Evolutionary conservation across 768 basidiomycete genomes (phyloP).

Genomic region (Mycena latifolia): DNA sequence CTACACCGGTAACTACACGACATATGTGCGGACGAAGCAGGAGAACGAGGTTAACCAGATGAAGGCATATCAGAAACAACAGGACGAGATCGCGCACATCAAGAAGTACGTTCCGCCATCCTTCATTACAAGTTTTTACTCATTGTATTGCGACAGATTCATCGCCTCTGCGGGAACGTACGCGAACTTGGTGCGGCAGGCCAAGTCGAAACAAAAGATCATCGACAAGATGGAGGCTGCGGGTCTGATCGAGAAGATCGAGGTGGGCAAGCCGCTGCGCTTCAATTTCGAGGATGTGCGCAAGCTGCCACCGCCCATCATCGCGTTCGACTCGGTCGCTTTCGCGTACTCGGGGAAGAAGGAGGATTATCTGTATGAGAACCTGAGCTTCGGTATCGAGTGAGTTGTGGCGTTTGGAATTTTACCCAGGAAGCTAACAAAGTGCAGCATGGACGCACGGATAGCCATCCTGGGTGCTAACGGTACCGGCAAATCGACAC

Average conservation of each 20-base stretch:
- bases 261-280: constrained; percentile 75
- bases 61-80: constrained; percentile 99
- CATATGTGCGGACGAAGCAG: constrained; percentile 94
- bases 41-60: constrained; percentile 99
- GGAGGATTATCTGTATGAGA: constrained; percentile 88
- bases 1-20: constrained; percentile 96
- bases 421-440: neutral
- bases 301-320: constrained; percentile 96
- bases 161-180: constrained; percentile 99
- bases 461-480: constrained; percentile 97
- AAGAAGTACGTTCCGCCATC: constrained; percentile 78
- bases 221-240: constrained; percentile 99
- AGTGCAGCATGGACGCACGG: constrained; percentile 89
- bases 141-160: constrained; percentile 66
- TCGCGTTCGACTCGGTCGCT: constrained; percentile 95
- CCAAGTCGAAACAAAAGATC: constrained; percentile 99
- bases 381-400: constrained; percentile 98
- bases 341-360: constrained; percentile 96
- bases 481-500: constrained; percentile 94
- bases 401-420: constrained; percentile 52
- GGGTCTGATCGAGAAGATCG: constrained; percentile 94
- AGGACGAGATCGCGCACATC: constrained; percentile 98
- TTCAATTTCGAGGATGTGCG: constrained; percentile 98
- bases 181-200: constrained; percentile 98
- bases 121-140: neutral